Evolutionary conservation across 2,329 filamentous ascomycete genomes (phyloP).

Genomic region (Fusarium sp.): DNA sequence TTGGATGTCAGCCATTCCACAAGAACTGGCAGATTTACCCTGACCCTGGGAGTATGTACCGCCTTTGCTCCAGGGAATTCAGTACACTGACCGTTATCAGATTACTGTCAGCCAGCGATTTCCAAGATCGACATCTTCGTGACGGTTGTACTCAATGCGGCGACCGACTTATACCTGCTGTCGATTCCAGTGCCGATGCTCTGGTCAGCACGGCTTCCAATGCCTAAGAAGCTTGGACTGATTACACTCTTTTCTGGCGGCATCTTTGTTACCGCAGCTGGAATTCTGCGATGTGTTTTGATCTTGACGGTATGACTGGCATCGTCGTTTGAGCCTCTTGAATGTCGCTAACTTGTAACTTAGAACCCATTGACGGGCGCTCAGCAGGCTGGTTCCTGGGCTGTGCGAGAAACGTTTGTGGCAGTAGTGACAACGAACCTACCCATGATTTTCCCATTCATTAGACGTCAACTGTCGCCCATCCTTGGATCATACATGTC

Average conservation of each 20-base stretch:
- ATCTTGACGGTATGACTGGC: conserved; percentile 44
- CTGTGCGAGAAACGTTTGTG: conserved; percentile 50
- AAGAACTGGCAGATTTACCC: conserved; percentile 66
- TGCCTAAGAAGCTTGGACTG: conserved; percentile 47
- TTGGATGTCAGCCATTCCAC: conserved; percentile 59
- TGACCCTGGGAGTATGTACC: conserved; percentile 59
- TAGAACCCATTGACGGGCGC: conserved; percentile 49
- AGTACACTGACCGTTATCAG: conserved; percentile 42
- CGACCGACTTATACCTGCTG: conserved; percentile 64
- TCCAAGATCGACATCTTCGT: conserved; percentile 58
- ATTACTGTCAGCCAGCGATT: conserved; percentile 57
- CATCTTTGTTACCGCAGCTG: conserved; percentile 49
- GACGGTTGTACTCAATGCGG: conserved; percentile 57
- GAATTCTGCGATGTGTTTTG: conserved; percentile 48
- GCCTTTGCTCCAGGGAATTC: neutral
- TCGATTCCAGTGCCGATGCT: conserved; percentile 62
- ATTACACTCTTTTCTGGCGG: conserved; percentile 49
- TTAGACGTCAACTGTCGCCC: conserved; percentile 34
- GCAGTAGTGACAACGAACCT: conserved; percentile 51
- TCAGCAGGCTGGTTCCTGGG: conserved; percentile 49
- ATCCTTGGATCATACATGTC: conserved; percentile 19
- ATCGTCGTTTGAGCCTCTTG: neutral
- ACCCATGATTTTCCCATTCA: conserved; percentile 52
- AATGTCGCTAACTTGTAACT: neutral
- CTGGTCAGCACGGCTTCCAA: conserved; percentile 46